Base-by-base conservation (phyloP, 805 yeast genomes). In the Lipomyces oligophaga region DNA sequence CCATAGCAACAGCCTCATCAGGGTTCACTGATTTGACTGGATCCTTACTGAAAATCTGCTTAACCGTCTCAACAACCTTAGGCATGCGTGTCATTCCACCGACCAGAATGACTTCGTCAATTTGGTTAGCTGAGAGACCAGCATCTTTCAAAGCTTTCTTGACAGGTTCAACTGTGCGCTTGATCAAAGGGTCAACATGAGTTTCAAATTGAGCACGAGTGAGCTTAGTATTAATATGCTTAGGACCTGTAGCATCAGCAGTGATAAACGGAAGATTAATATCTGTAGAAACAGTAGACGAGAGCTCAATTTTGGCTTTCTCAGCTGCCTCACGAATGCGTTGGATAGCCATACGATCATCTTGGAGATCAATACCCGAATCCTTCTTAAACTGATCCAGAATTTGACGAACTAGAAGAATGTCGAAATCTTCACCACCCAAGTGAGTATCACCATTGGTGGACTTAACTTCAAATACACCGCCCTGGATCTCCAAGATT, bases 381-480 rank as follows among this genome's bases (percentile, higher is more conserved):
- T 83, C 85, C 66, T 77, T 72, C 75, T 85, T 81, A 79, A 89
- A 88, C 64, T 76, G 75, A 48, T 80, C 80, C 44, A 88, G 81
- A 49, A 89, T 79, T 71, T 80, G 79, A 75, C 95, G 83, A 60
- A 89, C 94, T 54, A 88, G 69, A 58, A 83, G 75, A 64, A 88
- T 89, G 71, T 85, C 94, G 68, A 85, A 85, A 72, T 85, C 94
- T 74, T 85, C 94, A 76, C 94, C 94, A 74, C 94, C 94, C 66
- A 85, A 74, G 73, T 85, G 94, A 59, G 94, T 85, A 73, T 85
- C 93, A 81, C 94, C 97, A 73, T 89, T 89, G 66, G 97, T 88
- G 55, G 96, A 86, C 76, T 88, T 88, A 69, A 88, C 97, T 78
- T 88, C 97, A 64, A 88, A 88, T 59, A 88, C 97, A 78, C 97